Base-by-base conservation (phyloP, 2,329 filamentous ascomycete species). In the Hypoxylon sp. region DNA sequence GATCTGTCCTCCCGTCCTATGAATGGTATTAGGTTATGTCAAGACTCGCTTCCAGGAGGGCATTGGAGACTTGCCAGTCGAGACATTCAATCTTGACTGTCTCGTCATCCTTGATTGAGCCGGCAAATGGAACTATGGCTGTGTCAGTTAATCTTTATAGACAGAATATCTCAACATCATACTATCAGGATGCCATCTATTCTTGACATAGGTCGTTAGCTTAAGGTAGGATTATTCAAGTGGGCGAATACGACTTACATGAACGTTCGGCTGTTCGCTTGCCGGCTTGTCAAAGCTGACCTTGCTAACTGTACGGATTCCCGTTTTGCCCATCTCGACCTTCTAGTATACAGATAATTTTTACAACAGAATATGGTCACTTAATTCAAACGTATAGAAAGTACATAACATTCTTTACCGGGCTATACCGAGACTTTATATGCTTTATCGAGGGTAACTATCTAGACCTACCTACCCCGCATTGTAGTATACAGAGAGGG, bases 121-220 rank as follows among this genome's bases (percentile, higher is more conserved):
- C 88, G 40, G 79, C 80, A 47, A 81, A 83, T 0, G 92, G 92
- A 41, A 96, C 90, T 94, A 11, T 25, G 54, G 3, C 26, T 41
- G 27, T 30, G 27, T 44, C 30, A 38, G 40, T 51, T 41, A 9
- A 2, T 13, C 46, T 15, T 12, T 44, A 19, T 5, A 36, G 11
- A n/a, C n/a, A 4, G 7, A 30, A 21, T 21, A 9, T 21, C 6
- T 17, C 13, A 8, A 26, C n/a, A 12, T 66, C 78, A 42, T 78
- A 91, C 90, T 87, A 60, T 96, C 91, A 25, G 92, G 92, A 67
- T 97, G 92, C 92, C 91, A 96, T 69, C 91, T 81, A 66, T 97
- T 97, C 88, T 91, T 13, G 29, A n/a, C 23, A 9, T 12, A 4
- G 20, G 9, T 27, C n/a, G 50, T 55, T 51, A 51, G 21, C 20